Conservation (phyloP, 805 yeast species). For the Henningerozyma blattae region DNA sequence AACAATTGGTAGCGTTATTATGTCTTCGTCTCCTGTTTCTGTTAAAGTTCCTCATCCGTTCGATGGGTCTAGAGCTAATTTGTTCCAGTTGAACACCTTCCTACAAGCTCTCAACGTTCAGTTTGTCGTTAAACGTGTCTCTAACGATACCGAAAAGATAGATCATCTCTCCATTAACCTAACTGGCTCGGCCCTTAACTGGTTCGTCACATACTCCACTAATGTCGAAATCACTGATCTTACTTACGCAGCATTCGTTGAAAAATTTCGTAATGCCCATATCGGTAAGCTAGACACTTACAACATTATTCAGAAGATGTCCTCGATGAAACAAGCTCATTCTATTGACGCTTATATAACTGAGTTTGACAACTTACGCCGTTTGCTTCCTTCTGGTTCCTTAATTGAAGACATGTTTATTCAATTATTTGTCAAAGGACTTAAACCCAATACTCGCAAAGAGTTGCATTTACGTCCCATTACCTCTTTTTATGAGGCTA, state of each 20-base stretch:
- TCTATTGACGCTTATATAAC: not conserved
- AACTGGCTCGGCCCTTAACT: not conserved
- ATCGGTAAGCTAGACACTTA: not conserved
- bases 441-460: not conserved
- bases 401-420: not conserved
- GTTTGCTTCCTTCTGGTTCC: not conserved
- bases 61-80: not conserved
- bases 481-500: conserved; percentile 1
- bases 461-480: not conserved
- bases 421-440: not conserved
- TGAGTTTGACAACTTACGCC: conserved; percentile 1
- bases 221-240: not conserved
- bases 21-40: not conserved
- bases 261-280: not conserved
- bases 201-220: not conserved
- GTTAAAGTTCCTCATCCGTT: not conserved
- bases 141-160: not conserved
- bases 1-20: not conserved
- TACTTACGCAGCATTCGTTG: not conserved
- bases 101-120: not conserved
- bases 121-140: not conserved
- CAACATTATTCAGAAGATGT: not conserved
- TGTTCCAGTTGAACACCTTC: not conserved
- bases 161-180: not conserved
- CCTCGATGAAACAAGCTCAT: not conserved